A percentile compares a stretch with the other conserved stretches of the same genome.
Evolutionary conservation across 306 rosid species (phyloP).

Genomic region (Gleditsia sinensis): DNA sequence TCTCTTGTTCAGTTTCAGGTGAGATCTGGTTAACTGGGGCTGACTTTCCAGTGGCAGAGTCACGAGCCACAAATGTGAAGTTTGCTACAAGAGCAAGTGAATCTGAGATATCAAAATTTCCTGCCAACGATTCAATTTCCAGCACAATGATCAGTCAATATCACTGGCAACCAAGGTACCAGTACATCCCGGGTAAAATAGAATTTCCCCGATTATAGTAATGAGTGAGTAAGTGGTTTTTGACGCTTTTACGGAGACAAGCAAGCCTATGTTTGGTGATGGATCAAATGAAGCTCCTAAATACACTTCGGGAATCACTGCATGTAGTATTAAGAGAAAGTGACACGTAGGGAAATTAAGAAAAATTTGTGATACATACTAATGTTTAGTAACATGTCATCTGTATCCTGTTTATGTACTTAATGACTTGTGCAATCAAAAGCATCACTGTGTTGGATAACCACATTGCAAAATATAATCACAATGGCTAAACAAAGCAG

Average conservation of each 20-base stretch:
- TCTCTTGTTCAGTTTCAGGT: slow-evolving; percentile 67
- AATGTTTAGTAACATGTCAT: not conserved
- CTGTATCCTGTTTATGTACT: slow-evolving; percentile 5
- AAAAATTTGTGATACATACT: not conserved
- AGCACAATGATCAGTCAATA: not conserved
- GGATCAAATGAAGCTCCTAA: slow-evolving; percentile 1
- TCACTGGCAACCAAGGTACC: not conserved
- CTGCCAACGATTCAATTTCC: slow-evolving; percentile 44
- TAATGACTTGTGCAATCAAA: not conserved
- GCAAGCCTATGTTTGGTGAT: not conserved
- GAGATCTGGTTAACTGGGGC: slow-evolving; percentile 61
- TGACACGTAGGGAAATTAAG: slow-evolving; percentile 1
- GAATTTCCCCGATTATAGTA: not conserved
- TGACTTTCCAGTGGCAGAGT: slow-evolving; percentile 67
- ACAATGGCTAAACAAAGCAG: slow-evolving; percentile 18
- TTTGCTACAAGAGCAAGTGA: slow-evolving; percentile 66
- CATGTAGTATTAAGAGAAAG: slow-evolving; percentile 1
- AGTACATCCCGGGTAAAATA: not conserved
- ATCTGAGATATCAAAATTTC: slow-evolving; percentile 38
- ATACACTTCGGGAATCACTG: slow-evolving; percentile 4
- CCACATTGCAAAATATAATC: not conserved
- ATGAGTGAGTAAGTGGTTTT: slow-evolving; percentile 2
- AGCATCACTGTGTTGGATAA: not conserved
- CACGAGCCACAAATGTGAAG: slow-evolving; percentile 92
- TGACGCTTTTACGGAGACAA: not conserved